These are phyloP conservation scores for Pulicaria dysenterica DNA, from an alignment of 129 eudicot genomes.

Conservation along the genomic window DNA sequence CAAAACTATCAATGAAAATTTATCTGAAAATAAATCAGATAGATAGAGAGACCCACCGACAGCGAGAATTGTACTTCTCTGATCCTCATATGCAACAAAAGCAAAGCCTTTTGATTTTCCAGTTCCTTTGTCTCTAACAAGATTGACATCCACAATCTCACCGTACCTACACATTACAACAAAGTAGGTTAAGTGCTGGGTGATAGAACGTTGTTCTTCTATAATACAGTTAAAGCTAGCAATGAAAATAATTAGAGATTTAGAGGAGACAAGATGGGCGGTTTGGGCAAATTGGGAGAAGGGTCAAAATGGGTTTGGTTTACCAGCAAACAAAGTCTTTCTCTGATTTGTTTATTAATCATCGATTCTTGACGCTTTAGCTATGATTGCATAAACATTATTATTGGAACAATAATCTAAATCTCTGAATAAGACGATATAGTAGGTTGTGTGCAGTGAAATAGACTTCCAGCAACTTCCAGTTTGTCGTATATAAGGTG, in stretches of 20 bases:
- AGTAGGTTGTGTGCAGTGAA: too few relatives aligned
- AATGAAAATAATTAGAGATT: not conserved
- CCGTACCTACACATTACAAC: conserved; percentile 59
- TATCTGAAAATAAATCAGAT: not conserved
- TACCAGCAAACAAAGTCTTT: too few relatives aligned
- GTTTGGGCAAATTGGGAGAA: too few relatives aligned
- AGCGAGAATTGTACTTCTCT: conserved; percentile 90
- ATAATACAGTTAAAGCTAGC: conserved; percentile 6
- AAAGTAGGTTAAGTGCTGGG: conserved; percentile 3
- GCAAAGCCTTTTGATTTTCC: conserved; percentile 97
- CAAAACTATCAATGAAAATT: not conserved
- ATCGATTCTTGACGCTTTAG: too few relatives aligned
- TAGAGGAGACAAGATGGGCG: too few relatives aligned
- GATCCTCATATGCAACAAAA: conserved; percentile 97
- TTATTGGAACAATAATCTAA: too few relatives aligned
- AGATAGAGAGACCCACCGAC: conserved; percentile 66
- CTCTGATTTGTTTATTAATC: too few relatives aligned
- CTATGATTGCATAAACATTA: too few relatives aligned
- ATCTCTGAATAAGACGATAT: too few relatives aligned
- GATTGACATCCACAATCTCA: conserved; percentile 89
- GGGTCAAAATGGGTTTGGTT: too few relatives aligned
- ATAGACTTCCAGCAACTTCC: too few relatives aligned
- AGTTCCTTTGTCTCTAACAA: conserved; percentile 84
- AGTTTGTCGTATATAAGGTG: too few relatives aligned
- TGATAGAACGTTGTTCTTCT: not conserved